Evolutionary conservation across 2,329 filamentous ascomycete species (phyloP).

Genomic region (Cladosporium sp.): DNA sequence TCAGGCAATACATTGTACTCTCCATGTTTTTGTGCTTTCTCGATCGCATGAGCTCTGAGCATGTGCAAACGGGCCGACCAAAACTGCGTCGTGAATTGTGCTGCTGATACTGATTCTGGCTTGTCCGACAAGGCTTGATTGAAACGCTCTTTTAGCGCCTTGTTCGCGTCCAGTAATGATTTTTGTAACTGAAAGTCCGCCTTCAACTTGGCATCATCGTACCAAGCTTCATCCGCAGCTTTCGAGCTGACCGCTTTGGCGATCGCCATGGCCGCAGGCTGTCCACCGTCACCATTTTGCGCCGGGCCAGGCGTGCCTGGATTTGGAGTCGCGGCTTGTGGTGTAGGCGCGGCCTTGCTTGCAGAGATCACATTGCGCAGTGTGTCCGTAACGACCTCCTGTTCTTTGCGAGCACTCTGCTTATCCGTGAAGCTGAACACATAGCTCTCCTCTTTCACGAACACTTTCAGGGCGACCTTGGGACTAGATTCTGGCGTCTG

Average conservation of each 20-base stretch:
- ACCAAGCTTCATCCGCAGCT: conserved; percentile 57
- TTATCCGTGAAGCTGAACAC: conserved; percentile 86
- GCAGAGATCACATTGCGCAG: conserved; percentile 74
- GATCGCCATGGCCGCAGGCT: conserved; percentile 71
- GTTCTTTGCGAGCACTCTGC: conserved; percentile 71
- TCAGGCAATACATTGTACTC: conserved; percentile 91
- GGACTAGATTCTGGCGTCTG: conserved; percentile 84
- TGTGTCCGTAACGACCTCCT: conserved; percentile 76
- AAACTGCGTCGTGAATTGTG: conserved; percentile 85
- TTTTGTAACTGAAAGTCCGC: conserved; percentile 78
- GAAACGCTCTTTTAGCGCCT: conserved; percentile 72
- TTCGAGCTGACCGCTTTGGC: conserved; percentile 61
- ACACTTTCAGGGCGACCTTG: conserved; percentile 92
- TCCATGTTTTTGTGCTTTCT: conserved; percentile 78
- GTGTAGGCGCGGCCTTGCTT: conserved; percentile 49
- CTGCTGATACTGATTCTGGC: conserved; percentile 73
- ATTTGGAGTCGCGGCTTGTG: conserved; percentile 16
- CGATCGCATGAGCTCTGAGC: conserved; percentile 84
- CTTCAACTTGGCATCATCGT: conserved; percentile 75
- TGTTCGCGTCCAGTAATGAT: conserved; percentile 77
- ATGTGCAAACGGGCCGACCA: conserved; percentile 87
- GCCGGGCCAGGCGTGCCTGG: conserved; percentile 20
- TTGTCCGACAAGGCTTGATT: conserved; percentile 79
- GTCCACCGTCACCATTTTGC: conserved; percentile 23
- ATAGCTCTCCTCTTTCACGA: conserved; percentile 72